phyloP scores from a whole-genome alignment of 2,329 filamentous ascomycete genomes.

The Tolypocladium ovalisporum region DNA sequence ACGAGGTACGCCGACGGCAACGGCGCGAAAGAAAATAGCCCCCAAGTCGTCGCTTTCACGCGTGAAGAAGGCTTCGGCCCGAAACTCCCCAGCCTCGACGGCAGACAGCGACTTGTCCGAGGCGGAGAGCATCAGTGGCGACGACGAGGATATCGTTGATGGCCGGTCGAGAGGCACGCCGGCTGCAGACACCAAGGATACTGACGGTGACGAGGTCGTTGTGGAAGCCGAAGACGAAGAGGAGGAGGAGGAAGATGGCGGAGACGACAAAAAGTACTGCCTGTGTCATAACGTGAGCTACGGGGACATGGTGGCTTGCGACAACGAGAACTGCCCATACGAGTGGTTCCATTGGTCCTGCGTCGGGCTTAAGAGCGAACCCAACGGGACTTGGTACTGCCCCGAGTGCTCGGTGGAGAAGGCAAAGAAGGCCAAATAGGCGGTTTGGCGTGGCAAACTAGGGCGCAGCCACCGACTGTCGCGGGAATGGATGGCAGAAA shows the following conservation, averaged over 20 bases:
- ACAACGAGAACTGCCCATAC: constrained; percentile 69
- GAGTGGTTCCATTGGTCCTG: constrained; percentile 86
- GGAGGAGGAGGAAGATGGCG: constrained; percentile 60
- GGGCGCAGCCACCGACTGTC: background rate
- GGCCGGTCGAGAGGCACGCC: constrained; percentile 20
- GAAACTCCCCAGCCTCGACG: constrained; percentile 52
- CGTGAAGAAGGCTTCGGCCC: constrained; percentile 46
- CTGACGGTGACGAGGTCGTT: constrained; percentile 41
- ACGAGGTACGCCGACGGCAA: constrained; percentile 35
- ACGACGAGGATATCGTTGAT: constrained; percentile 34
- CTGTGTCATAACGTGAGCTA: constrained; percentile 74
- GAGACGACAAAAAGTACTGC: constrained; percentile 74
- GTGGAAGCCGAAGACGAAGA: constrained; percentile 42
- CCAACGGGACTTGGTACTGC: constrained; percentile 58
- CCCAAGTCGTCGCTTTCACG: constrained; percentile 53
- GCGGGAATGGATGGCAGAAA: background rate
- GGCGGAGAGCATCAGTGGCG: constrained; percentile 43
- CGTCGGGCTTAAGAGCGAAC: constrained; percentile 57
- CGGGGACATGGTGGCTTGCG: constrained; percentile 82
- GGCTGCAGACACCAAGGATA: constrained; percentile 23
- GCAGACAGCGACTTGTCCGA: constrained; percentile 57
- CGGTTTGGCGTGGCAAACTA: background rate
- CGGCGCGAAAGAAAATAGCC: constrained; percentile 36
- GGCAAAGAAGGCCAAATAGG: constrained; percentile 27
- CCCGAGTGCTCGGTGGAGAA: constrained; percentile 47